These are phyloP conservation scores for Hypoxylon intermedium DNA, from an alignment of 495 filamentous ascomycete genomes.

Conservation along the genomic window DNA sequence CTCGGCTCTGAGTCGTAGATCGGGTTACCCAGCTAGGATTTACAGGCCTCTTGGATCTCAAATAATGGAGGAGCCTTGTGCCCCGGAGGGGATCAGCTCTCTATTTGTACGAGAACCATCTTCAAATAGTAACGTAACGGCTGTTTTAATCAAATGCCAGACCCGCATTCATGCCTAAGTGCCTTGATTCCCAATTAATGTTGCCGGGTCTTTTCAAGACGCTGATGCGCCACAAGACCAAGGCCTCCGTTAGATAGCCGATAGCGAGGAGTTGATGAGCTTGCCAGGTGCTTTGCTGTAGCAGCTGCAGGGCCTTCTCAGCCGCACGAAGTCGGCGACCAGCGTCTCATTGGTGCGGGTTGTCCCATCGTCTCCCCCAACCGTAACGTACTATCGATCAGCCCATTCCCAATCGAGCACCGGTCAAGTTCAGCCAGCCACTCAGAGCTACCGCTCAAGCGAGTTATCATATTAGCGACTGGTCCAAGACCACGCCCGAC, in stretches of 20 bases:
- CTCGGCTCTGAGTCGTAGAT: too few species aligned
- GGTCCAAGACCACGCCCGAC: slow-evolving; percentile 10
- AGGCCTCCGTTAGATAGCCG: background rate
- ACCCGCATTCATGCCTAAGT: slow-evolving; percentile 11
- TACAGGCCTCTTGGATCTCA: too few species aligned
- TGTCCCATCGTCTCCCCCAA: background rate
- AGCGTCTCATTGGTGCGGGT: slow-evolving; percentile 16
- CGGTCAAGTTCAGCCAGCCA: slow-evolving; percentile 16
- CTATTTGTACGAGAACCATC: slow-evolving; percentile 30
- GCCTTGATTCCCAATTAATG: background rate
- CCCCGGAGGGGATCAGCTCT: background rate
- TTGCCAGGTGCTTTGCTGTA: slow-evolving; percentile 7
- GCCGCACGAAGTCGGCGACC: slow-evolving; percentile 19
- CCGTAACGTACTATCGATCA: slow-evolving; percentile 24
- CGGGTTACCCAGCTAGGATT: too few species aligned
- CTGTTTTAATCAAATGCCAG: slow-evolving; percentile 5
- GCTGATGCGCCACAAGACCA: background rate
- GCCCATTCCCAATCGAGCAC: slow-evolving; percentile 22
- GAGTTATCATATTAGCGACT: slow-evolving; percentile 15
- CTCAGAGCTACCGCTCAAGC: slow-evolving; percentile 15
- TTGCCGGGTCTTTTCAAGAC: background rate
- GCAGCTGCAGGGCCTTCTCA: slow-evolving; percentile 29
- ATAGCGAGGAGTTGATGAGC: background rate
- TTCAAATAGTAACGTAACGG: too few species aligned
- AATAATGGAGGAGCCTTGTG: too few species aligned